Base-by-base conservation (phyloP, 805 yeast genomes). In the Suhomyces prunicola region DNA sequence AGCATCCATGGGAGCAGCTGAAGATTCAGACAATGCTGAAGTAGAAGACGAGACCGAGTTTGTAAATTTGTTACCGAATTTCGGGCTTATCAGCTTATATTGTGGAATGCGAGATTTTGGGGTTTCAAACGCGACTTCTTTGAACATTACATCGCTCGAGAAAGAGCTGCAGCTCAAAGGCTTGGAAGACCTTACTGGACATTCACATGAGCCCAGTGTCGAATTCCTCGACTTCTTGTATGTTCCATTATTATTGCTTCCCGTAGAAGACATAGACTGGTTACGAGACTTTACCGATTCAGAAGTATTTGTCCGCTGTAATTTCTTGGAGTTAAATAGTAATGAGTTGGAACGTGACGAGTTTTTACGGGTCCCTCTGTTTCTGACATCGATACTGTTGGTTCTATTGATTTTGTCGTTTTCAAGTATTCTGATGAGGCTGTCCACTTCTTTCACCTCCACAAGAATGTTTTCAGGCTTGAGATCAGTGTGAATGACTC, bases 371-470 rank as follows among this genome's bases (percentile, higher is more conserved):
- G 42, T 36, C 26, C 41, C 41, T 44, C 15, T 48, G 53, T 55
- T 42, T 49, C 23, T 51, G 13, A 23, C 45, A 10, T 48, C 51
- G 39, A 48, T 41, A 22, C 47, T 48, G 33, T 42, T 48, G 27
- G 42, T 41, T 29, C 51, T 40, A 17, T 45, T 45, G 19, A 54
- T 48, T 51, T 51, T n/a, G 17, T 64, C 66, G 15, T 62, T 56
- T 54, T 79, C 83, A 42, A 79, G 64, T 48, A 72, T 48, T 45
- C 71, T 66, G 42, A 83, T 79, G 46, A 83, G 73, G 54, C 72
- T 75, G 56, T 81, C 83, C 46, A 81, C 83, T 57, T 82, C 81
- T 51, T 76, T 73, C 31, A 84, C 79, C 57, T 80, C 83, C 42
- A 82, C 74, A 44, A 81, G 49, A 29, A 71, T 66, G 56, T 74